phyloP scores from a whole-genome alignment of 768 basidiomycete species.

The Leucocoprinus leucothites region DNA sequence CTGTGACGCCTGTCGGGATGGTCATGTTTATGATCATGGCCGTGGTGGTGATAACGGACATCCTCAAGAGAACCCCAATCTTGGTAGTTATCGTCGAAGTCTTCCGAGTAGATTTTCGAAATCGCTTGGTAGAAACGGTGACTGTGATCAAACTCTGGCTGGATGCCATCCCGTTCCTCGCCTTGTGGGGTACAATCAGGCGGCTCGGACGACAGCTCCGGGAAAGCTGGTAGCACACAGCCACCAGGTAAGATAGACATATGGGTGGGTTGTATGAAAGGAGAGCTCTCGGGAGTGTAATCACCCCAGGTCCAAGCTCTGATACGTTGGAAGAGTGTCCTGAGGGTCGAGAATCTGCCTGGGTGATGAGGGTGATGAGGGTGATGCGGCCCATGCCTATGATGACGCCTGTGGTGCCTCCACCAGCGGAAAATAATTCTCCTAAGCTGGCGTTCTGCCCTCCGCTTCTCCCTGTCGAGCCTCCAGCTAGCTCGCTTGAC shows the following conservation, averaged over 20 bases:
- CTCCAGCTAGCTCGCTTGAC: constrained; percentile 47
- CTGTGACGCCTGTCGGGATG: not conserved
- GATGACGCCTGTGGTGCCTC: constrained; percentile 16
- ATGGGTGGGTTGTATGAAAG: too few relatives aligned
- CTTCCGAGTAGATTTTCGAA: not conserved
- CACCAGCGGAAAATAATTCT: constrained; percentile 32
- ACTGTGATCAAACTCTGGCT: too few relatives aligned
- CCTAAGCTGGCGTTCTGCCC: constrained; percentile 47
- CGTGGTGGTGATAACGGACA: not conserved
- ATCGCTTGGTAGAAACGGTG: too few relatives aligned
- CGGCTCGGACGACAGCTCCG: too few relatives aligned
- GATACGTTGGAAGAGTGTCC: not conserved
- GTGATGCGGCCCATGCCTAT: not conserved
- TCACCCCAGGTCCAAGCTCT: not conserved
- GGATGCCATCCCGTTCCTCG: too few relatives aligned
- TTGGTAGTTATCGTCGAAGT: not conserved
- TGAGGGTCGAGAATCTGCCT: not conserved
- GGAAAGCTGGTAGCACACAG: too few relatives aligned
- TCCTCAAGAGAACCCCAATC: too few relatives aligned
- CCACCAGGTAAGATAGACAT: too few relatives aligned
- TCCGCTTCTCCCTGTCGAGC: constrained; percentile 54
- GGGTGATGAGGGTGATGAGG: constrained; percentile 2
- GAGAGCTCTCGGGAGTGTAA: too few relatives aligned
- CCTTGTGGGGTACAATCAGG: too few relatives aligned
- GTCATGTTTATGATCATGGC: constrained; percentile 1